Evolutionary conservation across 805 yeast species (phyloP), one percentile per base, ranked within the genome.

Genomic region (Ascoidea rubescens): DNA sequence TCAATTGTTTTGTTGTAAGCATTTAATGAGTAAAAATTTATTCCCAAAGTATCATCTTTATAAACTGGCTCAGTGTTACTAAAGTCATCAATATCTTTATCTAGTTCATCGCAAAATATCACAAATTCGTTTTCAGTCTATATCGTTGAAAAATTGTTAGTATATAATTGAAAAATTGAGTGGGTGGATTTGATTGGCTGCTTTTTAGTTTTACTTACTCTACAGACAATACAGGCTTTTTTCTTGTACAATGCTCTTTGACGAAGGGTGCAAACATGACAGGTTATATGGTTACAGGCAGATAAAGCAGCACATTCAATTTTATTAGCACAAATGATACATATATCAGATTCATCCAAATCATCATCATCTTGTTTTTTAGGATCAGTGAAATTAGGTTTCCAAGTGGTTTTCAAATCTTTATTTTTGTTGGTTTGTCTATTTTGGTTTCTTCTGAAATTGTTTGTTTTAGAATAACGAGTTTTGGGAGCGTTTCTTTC

Each of bases 241-340:
- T 86, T 87, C 30, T 77, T 73, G 66, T 84, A 89, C 14, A 91
- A 68, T 0, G 89, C 90, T 47, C 96, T 71, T 61, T 88, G 89
- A 57, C 96, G 74, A 57, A 91, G 77, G 0, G 87, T 72, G 70
- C 99, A 93, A 48, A 64, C 68, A 62, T 88, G 87, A 65, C 99
- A 93, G 0, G 89, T 80, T 42, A 72, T 75, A 63, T 93, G 98
- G 59, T 82, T 80, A 66, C 99, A 93, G 0, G 88, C 86, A 1
- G 93, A 77, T 7, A 85, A 61, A 0, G 95, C 87, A 2, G 81
- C 79, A 58, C 73, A 76, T n/a, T 59, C 57, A 31, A 88, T 72
- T 33, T 70, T 69, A 48, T 86, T 84, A 0, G 97, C 93, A 69
- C 99, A 93, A 53, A 93, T 86, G 28, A 89, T 67, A 72, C 97